Percentiles rank a stretch among this genome's conserved stretches.
These are phyloP conservation scores for Microbotryomycetes sp. DNA, from an alignment of 1,284 basidiomycete genomes.

Conservation along the genomic window DNA sequence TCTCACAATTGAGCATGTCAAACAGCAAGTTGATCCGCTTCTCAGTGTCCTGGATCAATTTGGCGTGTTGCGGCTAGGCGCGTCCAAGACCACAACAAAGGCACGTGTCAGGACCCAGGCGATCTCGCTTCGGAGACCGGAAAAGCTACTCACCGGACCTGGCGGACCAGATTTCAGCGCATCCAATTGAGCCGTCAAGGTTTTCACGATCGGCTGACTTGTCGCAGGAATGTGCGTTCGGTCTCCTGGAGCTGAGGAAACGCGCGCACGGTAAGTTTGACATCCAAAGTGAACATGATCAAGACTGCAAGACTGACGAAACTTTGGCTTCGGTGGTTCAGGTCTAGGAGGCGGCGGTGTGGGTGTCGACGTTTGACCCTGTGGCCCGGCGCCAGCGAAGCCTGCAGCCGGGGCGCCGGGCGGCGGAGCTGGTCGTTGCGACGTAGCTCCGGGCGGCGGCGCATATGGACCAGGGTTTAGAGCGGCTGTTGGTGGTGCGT, in stretches of 20 bases:
- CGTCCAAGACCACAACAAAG: constrained; percentile 34
- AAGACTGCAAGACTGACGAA: constrained; percentile 55
- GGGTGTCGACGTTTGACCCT: constrained; percentile 28
- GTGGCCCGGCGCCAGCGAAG: constrained; percentile 21
- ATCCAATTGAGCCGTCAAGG: constrained; percentile 15
- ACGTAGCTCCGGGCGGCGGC: constrained; percentile 1
- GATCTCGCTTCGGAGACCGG: too few relatives aligned
- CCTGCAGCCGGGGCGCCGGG: not conserved
- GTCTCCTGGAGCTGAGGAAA: constrained; percentile 68
- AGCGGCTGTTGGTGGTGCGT: constrained; percentile 1
- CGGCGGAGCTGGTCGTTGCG: not conserved
- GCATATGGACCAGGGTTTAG: not conserved
- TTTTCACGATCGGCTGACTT: constrained; percentile 57
- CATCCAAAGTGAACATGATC: not conserved
- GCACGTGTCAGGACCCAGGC: too few relatives aligned
- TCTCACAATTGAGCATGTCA: constrained; percentile 85
- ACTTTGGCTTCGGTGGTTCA: constrained; percentile 53
- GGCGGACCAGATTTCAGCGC: not conserved
- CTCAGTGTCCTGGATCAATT: constrained; percentile 80
- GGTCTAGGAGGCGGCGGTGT: constrained; percentile 36
- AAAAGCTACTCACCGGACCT: constrained; percentile 39
- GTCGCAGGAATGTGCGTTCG: constrained; percentile 77
- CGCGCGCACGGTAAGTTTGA: not conserved
- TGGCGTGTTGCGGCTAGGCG: constrained; percentile 71
- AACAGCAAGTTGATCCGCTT: constrained; percentile 78